A percentile compares a stretch with the other conserved stretches of the same genome.
phyloP scores from a whole-genome alignment of 2,329 filamentous ascomycete genomes.

The Sporothrix schenckii region DNA sequence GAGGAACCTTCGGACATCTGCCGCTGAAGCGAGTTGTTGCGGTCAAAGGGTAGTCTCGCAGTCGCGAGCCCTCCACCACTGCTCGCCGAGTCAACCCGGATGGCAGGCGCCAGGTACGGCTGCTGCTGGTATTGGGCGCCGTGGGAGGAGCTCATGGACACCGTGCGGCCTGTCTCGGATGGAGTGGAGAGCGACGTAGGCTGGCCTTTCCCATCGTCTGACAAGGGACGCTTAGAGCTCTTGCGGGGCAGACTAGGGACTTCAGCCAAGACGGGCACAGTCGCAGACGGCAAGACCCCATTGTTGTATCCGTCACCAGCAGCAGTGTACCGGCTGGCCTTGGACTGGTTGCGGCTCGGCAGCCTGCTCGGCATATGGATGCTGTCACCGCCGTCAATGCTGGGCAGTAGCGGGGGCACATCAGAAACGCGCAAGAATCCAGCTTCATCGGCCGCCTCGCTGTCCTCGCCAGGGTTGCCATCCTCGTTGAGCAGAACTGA shows the following conservation, averaged over 20 bases:
- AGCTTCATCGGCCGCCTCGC: slow-evolving; percentile 35
- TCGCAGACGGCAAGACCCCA: slow-evolving; percentile 44
- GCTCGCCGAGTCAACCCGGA: slow-evolving; percentile 31
- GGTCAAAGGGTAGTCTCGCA: slow-evolving; percentile 58
- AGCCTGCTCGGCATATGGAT: slow-evolving; percentile 67
- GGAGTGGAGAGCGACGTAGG: not conserved
- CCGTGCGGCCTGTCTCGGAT: not conserved
- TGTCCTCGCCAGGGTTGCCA: slow-evolving; percentile 52
- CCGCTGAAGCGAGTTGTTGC: slow-evolving; percentile 57
- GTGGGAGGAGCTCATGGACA: not conserved
- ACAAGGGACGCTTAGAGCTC: slow-evolving; percentile 63
- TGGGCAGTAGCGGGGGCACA: slow-evolving; percentile 60
- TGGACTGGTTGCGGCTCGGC: slow-evolving; percentile 51
- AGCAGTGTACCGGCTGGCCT: slow-evolving; percentile 50
- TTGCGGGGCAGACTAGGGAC: slow-evolving; percentile 62
- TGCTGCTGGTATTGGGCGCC: not conserved
- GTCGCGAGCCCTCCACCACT: slow-evolving; percentile 38
- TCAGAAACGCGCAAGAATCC: slow-evolving; percentile 47
- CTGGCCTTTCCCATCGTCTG: slow-evolving; percentile 2
- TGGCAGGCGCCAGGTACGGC: slow-evolving; percentile 1
- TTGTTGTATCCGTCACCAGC: slow-evolving; percentile 43
- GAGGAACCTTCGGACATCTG: slow-evolving; percentile 52
- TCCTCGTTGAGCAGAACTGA: slow-evolving; percentile 51
- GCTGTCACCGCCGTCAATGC: slow-evolving; percentile 60
- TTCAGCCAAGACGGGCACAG: slow-evolving; percentile 27